phyloP scores from a whole-genome alignment of 116 monocot species.

The Papilionanthe hybrid region DNA sequence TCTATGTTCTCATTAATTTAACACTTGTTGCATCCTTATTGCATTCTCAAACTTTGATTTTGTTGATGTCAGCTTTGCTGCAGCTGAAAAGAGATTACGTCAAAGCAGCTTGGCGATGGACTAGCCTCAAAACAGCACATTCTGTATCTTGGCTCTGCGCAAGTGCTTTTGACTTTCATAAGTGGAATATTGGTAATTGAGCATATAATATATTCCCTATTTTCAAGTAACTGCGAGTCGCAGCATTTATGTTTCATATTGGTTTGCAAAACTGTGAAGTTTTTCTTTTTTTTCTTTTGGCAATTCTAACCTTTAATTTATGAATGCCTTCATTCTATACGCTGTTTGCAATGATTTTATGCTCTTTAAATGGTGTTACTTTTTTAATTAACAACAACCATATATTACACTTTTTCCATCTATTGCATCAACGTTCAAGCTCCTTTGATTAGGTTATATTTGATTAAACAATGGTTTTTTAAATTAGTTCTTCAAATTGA shows the following conservation, averaged over 20 bases:
- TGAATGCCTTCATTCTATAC: background rate
- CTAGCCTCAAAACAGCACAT: no score
- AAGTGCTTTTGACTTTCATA: background rate
- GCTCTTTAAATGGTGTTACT: background rate
- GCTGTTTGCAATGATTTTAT: background rate
- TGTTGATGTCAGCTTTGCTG: no score
- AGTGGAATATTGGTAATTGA: background rate
- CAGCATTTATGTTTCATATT: background rate
- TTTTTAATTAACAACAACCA: background rate
- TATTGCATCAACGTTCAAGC: background rate
- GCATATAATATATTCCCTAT: background rate
- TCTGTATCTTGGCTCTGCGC: no score
- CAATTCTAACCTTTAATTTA: background rate
- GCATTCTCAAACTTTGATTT: no score
- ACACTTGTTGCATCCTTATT: no score
- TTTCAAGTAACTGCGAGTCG: background rate
- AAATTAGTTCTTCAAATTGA: background rate
- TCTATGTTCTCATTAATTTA: no score
- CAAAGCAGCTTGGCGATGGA: no score
- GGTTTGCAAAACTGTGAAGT: background rate
- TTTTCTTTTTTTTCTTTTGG: no score
- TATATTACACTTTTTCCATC: background rate
- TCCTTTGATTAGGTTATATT: background rate
- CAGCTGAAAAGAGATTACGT: no score
- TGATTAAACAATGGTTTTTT: background rate